These are phyloP conservation scores for Hebeloma cylindrosporum DNA, from an alignment of 768 basidiomycete genomes.

Conservation along the genomic window DNA sequence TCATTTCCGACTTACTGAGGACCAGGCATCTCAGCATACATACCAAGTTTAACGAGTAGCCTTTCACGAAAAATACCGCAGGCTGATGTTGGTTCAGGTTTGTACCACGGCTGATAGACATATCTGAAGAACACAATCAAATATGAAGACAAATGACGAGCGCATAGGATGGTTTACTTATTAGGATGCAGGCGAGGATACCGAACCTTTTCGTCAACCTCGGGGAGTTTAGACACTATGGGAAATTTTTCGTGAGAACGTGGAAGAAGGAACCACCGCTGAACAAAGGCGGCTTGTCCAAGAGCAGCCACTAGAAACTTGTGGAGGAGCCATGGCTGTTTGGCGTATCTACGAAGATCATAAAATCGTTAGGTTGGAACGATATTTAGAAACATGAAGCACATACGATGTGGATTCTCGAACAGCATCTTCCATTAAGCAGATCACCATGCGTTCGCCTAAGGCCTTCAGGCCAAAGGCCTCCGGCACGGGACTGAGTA, in stretches of 20 bases:
- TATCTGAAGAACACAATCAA: slow-evolving; percentile 25
- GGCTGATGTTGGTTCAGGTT: slow-evolving; percentile 32
- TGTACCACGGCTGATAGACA: slow-evolving; percentile 47
- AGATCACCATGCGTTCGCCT: slow-evolving; percentile 31
- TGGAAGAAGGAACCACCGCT: slow-evolving; percentile 42
- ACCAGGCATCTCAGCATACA: slow-evolving; percentile 39
- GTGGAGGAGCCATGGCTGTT: slow-evolving; percentile 36
- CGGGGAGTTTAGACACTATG: slow-evolving; percentile 25
- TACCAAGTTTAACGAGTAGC: slow-evolving; percentile 33
- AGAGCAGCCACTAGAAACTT: slow-evolving; percentile 28
- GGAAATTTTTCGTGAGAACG: slow-evolving; percentile 24
- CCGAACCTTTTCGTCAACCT: slow-evolving; percentile 15
- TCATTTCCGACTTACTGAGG: slow-evolving; percentile 28
- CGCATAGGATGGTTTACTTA: slow-evolving; percentile 23
- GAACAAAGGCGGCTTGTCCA: slow-evolving; percentile 27
- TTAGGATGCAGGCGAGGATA: slow-evolving; percentile 36
- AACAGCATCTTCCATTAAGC: slow-evolving; percentile 43
- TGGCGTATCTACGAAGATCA: slow-evolving; percentile 31
- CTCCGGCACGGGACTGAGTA: slow-evolving; percentile 38
- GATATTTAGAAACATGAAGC: not conserved
- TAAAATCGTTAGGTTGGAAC: not conserved
- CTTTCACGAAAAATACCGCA: slow-evolving; percentile 29
- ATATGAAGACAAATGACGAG: not conserved
- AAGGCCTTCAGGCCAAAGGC: slow-evolving; percentile 39
- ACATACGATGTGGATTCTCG: slow-evolving; percentile 49